phyloP scores from a whole-genome alignment of 176 grass and related monocot genomes.

The Olyra latifolia region DNA sequence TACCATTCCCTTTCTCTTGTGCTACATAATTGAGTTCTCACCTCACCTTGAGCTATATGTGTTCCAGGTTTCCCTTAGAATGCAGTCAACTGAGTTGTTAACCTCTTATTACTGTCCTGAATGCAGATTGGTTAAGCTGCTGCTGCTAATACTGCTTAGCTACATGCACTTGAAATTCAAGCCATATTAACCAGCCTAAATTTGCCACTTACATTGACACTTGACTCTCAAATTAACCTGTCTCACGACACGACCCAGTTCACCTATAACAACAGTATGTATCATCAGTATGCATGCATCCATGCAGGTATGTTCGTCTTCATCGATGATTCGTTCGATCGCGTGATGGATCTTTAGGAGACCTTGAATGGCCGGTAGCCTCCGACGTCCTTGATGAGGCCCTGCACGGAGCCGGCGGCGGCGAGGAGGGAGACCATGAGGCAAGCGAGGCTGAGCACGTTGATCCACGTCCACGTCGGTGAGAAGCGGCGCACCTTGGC shows the following conservation, averaged over 20 bases:
- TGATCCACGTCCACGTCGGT: constrained; percentile 68
- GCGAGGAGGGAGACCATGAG: constrained; percentile 69
- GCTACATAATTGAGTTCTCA: background rate
- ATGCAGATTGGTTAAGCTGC: background rate
- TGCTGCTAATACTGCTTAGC: background rate
- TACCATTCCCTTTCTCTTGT: background rate
- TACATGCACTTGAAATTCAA: constrained; percentile 11
- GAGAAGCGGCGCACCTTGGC: constrained; percentile 58
- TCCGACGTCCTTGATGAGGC: constrained; percentile 51
- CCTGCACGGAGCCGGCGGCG: constrained; percentile 65
- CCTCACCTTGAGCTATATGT: background rate
- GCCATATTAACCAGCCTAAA: background rate
- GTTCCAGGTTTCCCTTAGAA: background rate
- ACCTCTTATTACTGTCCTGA: constrained; percentile 9
- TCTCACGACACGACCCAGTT: background rate
- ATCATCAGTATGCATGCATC: background rate
- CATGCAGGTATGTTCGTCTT: background rate
- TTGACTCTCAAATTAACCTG: background rate
- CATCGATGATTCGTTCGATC: background rate
- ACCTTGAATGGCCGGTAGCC: constrained; percentile 63
- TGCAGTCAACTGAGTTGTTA: background rate
- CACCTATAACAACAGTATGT: constrained; percentile 8
- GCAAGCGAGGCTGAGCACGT: constrained; percentile 57
- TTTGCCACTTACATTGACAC: background rate
- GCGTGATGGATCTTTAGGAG: constrained; percentile 35